These are phyloP conservation scores for Dactylellina haptotyla DNA, from an alignment of 2,329 filamentous ascomycete species.

Conservation along the genomic window DNA sequence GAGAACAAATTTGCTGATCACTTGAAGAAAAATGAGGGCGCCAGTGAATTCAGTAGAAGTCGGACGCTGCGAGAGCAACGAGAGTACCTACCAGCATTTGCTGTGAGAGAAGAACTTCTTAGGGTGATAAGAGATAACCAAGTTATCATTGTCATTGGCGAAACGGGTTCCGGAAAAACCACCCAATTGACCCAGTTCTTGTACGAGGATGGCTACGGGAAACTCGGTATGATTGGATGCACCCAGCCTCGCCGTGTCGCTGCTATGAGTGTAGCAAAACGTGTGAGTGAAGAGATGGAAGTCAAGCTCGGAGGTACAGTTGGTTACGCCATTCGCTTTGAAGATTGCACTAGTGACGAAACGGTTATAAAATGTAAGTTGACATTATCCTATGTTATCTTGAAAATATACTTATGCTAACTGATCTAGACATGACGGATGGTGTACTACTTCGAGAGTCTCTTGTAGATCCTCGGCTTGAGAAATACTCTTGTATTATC, in stretches of 20 bases:
- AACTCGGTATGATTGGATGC: conserved; percentile 89
- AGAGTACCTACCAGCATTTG: conserved; percentile 93
- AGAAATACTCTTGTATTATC: conserved; percentile 97
- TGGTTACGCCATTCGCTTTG: conserved; percentile 97
- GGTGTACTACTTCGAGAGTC: conserved; percentile 94
- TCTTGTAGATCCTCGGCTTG: conserved; percentile 88
- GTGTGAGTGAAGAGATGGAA: conserved; percentile 98
- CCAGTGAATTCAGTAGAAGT: conserved; percentile 91
- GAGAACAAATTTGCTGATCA: conserved; percentile 86
- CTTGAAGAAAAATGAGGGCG: conserved; percentile 81
- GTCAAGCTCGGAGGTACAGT: conserved; percentile 86
- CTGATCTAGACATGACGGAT: conserved; percentile 82
- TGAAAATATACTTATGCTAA: conserved; percentile 38
- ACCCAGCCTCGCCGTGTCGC: conserved; percentile 96
- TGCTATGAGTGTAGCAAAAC: conserved; percentile 98
- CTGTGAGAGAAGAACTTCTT: conserved; percentile 90
- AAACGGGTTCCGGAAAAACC: conserved; percentile 97
- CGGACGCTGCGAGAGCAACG: conserved; percentile 91
- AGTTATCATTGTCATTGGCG: conserved; percentile 94
- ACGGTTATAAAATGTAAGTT: conserved; percentile 85
- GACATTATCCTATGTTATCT: neutral
- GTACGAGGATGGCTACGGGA: conserved; percentile 92
- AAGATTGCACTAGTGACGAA: conserved; percentile 95
- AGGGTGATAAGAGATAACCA: conserved; percentile 96
- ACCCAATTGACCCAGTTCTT: conserved; percentile 97